These are phyloP conservation scores for Trichosporon sp. DNA, from an alignment of 1,284 basidiomycete genomes.

Conservation along the genomic window DNA sequence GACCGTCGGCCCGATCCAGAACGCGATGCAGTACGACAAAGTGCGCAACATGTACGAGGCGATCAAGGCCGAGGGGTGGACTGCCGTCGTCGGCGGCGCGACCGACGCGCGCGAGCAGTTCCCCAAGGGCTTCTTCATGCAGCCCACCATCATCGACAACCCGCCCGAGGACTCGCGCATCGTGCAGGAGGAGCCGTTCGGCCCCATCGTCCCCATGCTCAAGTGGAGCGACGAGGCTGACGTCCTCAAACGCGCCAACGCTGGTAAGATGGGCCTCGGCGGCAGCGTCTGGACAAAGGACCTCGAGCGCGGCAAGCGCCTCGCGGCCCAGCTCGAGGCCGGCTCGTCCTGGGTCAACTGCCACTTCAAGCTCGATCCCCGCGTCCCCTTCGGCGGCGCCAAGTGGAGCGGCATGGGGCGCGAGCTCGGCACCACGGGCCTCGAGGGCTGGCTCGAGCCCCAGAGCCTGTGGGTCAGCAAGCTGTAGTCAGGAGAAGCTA, in stretches of 20 bases:
- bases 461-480: slow-evolving; percentile 16
- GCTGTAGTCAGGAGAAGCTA: neutral
- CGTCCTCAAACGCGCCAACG: slow-evolving; percentile 79
- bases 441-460: slow-evolving; percentile 25
- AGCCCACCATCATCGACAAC: slow-evolving; percentile 80
- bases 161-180: slow-evolving; percentile 60
- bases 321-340: slow-evolving; percentile 87
- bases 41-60: slow-evolving; percentile 80
- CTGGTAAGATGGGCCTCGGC: slow-evolving; percentile 77
- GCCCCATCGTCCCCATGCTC: slow-evolving; percentile 59
- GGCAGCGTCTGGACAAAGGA: slow-evolving; percentile 88
- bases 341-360: slow-evolving; percentile 75
- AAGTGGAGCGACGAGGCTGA: slow-evolving; percentile 92
- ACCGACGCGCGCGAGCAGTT: neutral
- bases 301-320: slow-evolving; percentile 82
- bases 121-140: slow-evolving; percentile 64
- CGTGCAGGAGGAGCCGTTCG: slow-evolving; percentile 83
- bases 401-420: slow-evolving; percentile 45
- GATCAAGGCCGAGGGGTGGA: slow-evolving; percentile 75
- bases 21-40: slow-evolving; percentile 77
- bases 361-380: slow-evolving; percentile 59
- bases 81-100: slow-evolving; percentile 80
- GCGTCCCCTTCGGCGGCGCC: slow-evolving; percentile 84
- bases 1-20: slow-evolving; percentile 92
- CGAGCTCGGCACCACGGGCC: slow-evolving; percentile 39